A percentile compares a stretch with the other conserved stretches of the same genome.
These are phyloP conservation scores for Nicotiana rustica DNA, from an alignment of 305 asterid species.

Conservation along the genomic window DNA sequence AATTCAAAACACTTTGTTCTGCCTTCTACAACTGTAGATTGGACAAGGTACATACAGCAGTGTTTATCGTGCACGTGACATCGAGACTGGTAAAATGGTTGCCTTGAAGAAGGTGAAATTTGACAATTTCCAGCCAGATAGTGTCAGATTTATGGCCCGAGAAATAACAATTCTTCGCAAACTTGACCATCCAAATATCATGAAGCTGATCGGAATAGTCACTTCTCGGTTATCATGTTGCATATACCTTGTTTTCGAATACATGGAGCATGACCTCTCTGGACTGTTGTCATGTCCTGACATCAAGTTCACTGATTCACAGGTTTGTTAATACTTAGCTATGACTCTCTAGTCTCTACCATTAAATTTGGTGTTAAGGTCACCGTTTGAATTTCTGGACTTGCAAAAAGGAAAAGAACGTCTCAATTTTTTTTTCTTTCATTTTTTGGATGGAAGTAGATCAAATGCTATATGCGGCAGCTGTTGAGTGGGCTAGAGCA, in stretches of 20 bases:
- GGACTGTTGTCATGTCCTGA: constrained; percentile 72
- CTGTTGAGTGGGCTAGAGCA: constrained; percentile 65
- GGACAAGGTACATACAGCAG: constrained; percentile 48
- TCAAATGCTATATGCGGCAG: constrained; percentile 71
- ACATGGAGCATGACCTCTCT: constrained; percentile 83
- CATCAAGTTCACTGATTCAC: constrained; percentile 67
- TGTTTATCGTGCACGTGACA: constrained; percentile 42
- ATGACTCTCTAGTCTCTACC: background rate
- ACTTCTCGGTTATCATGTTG: constrained; percentile 65
- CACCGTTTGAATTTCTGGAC: background rate
- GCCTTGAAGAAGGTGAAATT: constrained; percentile 43
- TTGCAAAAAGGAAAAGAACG: constrained; percentile 19
- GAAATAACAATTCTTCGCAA: constrained; percentile 66
- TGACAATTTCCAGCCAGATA: constrained; percentile 49
- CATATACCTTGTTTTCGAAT: constrained; percentile 78
- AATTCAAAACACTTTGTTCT: background rate
- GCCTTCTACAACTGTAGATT: constrained; percentile 36
- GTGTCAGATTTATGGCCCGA: constrained; percentile 75
- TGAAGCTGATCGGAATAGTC: constrained; percentile 73
- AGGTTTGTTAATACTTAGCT: constrained; percentile 45
- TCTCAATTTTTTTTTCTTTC: background rate
- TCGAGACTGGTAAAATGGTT: constrained; percentile 37
- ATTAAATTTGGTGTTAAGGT: background rate
- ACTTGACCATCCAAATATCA: constrained; percentile 73
- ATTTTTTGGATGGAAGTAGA: constrained; percentile 42